Conservation (phyloP, 2,329 filamentous ascomycete species). For the Colletotrichum brevisporum region DNA sequence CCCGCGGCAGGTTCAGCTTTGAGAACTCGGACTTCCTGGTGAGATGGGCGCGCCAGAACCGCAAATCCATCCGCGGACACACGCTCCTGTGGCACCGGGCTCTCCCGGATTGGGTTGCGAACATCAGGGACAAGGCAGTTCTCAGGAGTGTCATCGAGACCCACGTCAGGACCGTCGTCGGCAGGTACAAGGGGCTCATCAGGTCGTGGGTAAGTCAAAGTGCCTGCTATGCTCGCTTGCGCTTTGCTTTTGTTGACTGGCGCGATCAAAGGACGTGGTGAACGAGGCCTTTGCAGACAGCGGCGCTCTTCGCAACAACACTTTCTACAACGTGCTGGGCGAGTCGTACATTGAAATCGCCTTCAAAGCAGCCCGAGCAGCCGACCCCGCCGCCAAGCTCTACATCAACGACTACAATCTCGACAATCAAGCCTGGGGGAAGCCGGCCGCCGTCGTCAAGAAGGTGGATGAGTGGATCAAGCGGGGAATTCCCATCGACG, state of each 20-base stretch:
- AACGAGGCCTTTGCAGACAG: constrained; percentile 77
- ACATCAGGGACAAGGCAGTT: constrained; percentile 65
- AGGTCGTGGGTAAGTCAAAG: constrained; percentile 68
- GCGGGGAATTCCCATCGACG: constrained; percentile 75
- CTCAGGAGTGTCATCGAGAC: constrained; percentile 70
- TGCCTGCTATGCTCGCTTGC: neutral
- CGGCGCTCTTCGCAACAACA: constrained; percentile 69
- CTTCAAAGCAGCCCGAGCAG: constrained; percentile 76
- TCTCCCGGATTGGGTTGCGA: constrained; percentile 71
- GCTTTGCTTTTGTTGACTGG: neutral
- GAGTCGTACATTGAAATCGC: constrained; percentile 79
- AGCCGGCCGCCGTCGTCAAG: constrained; percentile 67
- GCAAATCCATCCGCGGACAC: constrained; percentile 74
- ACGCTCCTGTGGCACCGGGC: constrained; percentile 76
- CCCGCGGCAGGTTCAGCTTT: constrained; percentile 68
- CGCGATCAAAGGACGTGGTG: constrained; percentile 64
- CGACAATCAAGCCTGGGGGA: constrained; percentile 71
- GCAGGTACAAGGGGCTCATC: constrained; percentile 74
- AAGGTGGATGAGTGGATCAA: constrained; percentile 75
- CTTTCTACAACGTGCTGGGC: constrained; percentile 78
- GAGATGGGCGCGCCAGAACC: constrained; percentile 68
- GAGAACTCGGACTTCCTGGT: constrained; percentile 70
- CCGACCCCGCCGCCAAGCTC: constrained; percentile 76
- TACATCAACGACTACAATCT: constrained; percentile 85
- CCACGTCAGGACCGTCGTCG: constrained; percentile 72